Evolutionary conservation across 75 land plant genomes (phyloP).

Genomic region (Pseudotsuga menziesii): DNA sequence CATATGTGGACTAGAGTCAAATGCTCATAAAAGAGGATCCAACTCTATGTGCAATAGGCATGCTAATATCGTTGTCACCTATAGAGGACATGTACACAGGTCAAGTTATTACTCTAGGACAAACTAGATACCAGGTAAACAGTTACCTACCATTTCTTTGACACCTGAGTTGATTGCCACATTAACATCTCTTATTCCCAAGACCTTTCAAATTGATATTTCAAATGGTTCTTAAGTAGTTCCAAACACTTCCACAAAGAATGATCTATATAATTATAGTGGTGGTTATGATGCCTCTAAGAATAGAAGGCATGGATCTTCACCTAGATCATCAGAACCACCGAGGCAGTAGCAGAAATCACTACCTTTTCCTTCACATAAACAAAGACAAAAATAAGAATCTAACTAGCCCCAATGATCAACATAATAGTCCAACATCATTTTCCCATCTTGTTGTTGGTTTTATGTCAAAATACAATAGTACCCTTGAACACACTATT

Average conservation of each 20-base stretch:
- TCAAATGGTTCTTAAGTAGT: too few species aligned
- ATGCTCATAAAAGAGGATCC: constrained; percentile 22
- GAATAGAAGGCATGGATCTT: too few species aligned
- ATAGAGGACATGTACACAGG: not conserved
- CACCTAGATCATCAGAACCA: too few species aligned
- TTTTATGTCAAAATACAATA: constrained; percentile 6
- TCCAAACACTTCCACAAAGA: too few species aligned
- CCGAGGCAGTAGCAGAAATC: not conserved
- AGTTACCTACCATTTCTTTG: constrained; percentile 26
- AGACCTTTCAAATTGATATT: too few species aligned
- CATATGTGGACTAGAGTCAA: too few species aligned
- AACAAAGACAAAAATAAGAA: not conserved
- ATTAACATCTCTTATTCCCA: too few species aligned
- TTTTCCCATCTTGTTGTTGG: not conserved
- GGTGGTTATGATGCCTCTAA: too few species aligned
- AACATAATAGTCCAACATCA: constrained; percentile 19
- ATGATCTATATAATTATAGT: too few species aligned
- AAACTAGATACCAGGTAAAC: constrained; percentile 13
- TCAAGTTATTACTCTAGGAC: constrained; percentile 18
- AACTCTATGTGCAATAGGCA: not conserved
- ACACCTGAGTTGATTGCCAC: not conserved
- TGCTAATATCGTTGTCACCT: constrained; percentile 13
- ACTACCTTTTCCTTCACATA: too few species aligned
- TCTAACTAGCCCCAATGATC: constrained; percentile 18
- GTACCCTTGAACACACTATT: constrained; percentile 11